These are phyloP conservation scores for Helenozyma rhizophorensis DNA, from an alignment of 805 yeast genomes.

Conservation along the genomic window DNA sequence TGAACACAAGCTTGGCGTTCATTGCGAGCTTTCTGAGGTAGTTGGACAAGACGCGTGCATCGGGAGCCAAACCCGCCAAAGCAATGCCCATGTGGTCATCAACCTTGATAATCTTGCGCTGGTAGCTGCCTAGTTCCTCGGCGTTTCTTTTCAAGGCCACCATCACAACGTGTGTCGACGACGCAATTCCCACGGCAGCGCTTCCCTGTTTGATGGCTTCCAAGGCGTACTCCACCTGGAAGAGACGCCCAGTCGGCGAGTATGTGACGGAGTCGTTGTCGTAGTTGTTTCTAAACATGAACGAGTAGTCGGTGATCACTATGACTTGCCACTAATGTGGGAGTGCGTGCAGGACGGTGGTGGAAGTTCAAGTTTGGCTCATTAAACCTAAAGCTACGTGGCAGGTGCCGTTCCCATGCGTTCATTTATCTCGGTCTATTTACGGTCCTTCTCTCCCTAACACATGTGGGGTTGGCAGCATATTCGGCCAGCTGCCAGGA, in stretches of 20 bases:
- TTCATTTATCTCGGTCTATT: too few species aligned
- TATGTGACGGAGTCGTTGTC: constrained; percentile 98
- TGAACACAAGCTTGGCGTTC: constrained; percentile 77
- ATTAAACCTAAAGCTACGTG: too few species aligned
- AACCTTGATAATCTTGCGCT: constrained; percentile 84
- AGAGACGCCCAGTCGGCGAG: constrained; percentile 90
- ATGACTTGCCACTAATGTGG: constrained; percentile 7
- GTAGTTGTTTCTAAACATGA: constrained; percentile 91
- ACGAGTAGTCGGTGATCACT: constrained; percentile 1
- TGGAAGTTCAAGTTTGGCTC: too few species aligned
- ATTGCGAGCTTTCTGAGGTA: constrained; percentile 88
- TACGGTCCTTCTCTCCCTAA: too few species aligned
- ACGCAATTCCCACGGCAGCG: constrained; percentile 91
- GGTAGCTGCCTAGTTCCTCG: constrained; percentile 95
- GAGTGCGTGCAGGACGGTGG: constrained; percentile 5
- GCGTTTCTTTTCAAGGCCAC: constrained; percentile 95
- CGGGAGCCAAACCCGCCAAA: constrained; percentile 96
- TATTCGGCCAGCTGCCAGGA: too few species aligned
- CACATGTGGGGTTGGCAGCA: too few species aligned
- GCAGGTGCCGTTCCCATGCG: too few species aligned
- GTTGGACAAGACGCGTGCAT: constrained; percentile 90
- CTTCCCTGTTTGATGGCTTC: constrained; percentile 98
- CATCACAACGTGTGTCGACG: constrained; percentile 81
- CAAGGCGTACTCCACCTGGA: constrained; percentile 76
- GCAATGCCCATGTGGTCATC: constrained; percentile 95